Evolutionary conservation across 208 protist genomes (phyloP), one percentile per base, ranked within the genome.

Genomic region (Phytomonas francai): DNA sequence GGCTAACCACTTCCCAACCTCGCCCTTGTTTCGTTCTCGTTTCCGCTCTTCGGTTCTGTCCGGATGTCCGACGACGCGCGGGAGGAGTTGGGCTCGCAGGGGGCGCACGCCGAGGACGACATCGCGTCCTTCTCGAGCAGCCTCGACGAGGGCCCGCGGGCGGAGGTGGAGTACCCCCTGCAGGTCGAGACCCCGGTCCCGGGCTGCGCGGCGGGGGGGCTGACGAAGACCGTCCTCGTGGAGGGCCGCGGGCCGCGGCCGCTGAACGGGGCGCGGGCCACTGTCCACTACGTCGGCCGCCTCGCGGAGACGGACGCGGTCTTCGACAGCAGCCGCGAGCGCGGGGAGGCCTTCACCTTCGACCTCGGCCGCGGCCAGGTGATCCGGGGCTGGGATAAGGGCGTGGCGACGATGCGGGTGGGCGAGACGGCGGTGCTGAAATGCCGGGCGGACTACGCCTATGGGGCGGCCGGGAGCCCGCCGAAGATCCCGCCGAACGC

Each of bases 321-420:
- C 73, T 97, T 97, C 64, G 93, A 97, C 86, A 92, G 82, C 76
- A 94, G 84, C 68, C 77, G 80, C n/a, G 85, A 95, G 66, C 80
- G 93, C 56, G 79, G 76, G 7, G 75, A 91, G 68, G 83, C 78
- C 72, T 95, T 96, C 72, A 85, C 88, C 56, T 97, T 97, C 65
- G 85, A 68, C 16, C 69, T 97, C 19, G 92, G 90, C 56, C 77
- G 84, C 19, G 90, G 90, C 11, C 79, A 96, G 75, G 93, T 97
- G 9, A 97, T 97, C 70, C 92, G 93, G 67, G 92, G 91, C 30
- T 96, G 92, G 93, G 93, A 97, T 63, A 79, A 85, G 54, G 89
- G 93, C 54, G 87, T 97, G 49, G 81, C 84, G 12, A 94, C 93
- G 5, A 97, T 97, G 93, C 79, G 78, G 14, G 70, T 89, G 16